Base-by-base conservation (phyloP, 2,329 filamentous ascomycete species). In the Penicillium digitatum region DNA sequence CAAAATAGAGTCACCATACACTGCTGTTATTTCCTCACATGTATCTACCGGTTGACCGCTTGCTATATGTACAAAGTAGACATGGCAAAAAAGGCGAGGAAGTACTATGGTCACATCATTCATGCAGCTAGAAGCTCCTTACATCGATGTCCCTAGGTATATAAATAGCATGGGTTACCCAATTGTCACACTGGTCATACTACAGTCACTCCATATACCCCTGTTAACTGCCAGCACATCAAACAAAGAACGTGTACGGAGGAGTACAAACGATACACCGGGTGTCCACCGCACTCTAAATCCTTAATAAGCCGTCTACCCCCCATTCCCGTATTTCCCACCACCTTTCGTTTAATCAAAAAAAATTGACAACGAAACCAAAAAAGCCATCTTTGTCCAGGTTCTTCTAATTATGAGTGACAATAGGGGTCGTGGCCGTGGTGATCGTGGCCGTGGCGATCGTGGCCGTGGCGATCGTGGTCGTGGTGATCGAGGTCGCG, bases 401-500 rank as follows among this genome's bases (percentile, higher is more conserved):
- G 10, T 16, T n/a, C 20, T 16, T 10, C 27, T 35, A 24, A 49
- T 38, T 35, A 54, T 54, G 52, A 39, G 52, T 54, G 52, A 54
- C 6, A 45, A 45, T 34, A 26, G 57, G 40, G 55, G 54, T 14
- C 47, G 59, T 53, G 46, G 60, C 54, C 50, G 60, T 16, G 61
- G 62, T 8, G 63, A 62, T 29, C 51, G 62, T 40, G 61, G 66
- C 5, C 34, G 34, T 18, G 57, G 65, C 24, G 62, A 61, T 18
- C 54, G 59, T 29, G 58, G 59, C 12, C 62, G 59, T 20, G 58
- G 63, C 20, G 58, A 60, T 39, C 60, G 68, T 43, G 63, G 61
- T 45, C 46, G 66, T 6, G 64, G 66, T 48, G 67, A 70, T 26
- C 58, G 65, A 54, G 60, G 57, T 16, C 34, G 54, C 9, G 54